A percentile compares a stretch with the other conserved stretches of the same genome.
phyloP scores from a whole-genome alignment of 441 rosid species.

The Gossypium trilobum region DNA sequence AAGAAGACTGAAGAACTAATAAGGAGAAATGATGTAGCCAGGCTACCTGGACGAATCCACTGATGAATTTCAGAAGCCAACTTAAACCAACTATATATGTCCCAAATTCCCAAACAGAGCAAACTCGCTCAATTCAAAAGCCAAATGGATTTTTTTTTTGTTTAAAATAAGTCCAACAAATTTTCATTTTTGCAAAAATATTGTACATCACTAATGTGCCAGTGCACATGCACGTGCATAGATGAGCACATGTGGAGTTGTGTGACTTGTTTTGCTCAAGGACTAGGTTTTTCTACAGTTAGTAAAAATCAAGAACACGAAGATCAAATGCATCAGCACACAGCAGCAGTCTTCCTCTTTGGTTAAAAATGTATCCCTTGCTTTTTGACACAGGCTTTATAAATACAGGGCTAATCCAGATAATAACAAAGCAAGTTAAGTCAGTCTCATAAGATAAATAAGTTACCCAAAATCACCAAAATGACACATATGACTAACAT shows the following conservation, averaged over 20 bases:
- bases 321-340: background rate
- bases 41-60: background rate
- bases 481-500: background rate
- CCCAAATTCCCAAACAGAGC: background rate
- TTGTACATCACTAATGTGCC: background rate
- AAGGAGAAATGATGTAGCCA: background rate
- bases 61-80: background rate
- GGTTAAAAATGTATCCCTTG: background rate
- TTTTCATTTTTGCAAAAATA: background rate
- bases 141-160: background rate
- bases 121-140: background rate
- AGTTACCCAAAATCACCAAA: background rate
- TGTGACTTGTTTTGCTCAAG: background rate
- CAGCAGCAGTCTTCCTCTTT: background rate
- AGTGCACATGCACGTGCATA: background rate
- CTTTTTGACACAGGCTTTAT: background rate
- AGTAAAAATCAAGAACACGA: background rate
- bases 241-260: background rate
- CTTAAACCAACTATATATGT: background rate
- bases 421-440: background rate
- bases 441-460: background rate
- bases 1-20: background rate
- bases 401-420: background rate
- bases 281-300: background rate
- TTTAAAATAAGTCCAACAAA: background rate